Conservation (phyloP, 225 moss, liverwort and hornwort genomes). For the Bryum argenteum region DNA sequence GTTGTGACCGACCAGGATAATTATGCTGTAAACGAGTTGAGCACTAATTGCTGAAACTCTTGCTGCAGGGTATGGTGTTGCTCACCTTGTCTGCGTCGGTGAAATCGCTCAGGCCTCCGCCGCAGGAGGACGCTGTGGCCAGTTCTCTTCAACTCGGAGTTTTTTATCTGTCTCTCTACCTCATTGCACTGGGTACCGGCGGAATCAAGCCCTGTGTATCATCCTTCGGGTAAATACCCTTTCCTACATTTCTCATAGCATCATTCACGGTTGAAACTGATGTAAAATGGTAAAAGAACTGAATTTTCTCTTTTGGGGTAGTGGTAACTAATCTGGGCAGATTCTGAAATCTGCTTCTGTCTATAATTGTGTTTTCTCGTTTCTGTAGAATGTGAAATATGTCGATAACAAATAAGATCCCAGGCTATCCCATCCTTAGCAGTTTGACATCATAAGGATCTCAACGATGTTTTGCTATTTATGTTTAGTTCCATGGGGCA, state of each 20-base stretch:
- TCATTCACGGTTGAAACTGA: not conserved
- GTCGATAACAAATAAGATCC: too few species aligned
- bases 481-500: too few species aligned
- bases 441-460: too few species aligned
- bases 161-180: conserved; percentile 77
- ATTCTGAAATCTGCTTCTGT: too few species aligned
- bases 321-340: too few species aligned
- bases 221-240: conserved; percentile 64
- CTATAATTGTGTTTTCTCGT: too few species aligned
- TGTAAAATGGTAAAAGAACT: not conserved
- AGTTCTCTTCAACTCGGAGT: conserved; percentile 54
- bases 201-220: conserved; percentile 98
- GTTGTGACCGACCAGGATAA: too few species aligned
- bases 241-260: not conserved
- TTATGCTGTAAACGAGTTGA: too few species aligned
- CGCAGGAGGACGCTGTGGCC: conserved; percentile 16
- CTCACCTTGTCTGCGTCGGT: conserved; percentile 77
- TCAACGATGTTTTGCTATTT: too few species aligned
- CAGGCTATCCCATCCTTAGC: too few species aligned
- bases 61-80: conserved; percentile 78
- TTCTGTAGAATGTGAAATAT: too few species aligned
- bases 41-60: not conserved
- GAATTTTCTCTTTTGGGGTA: too few species aligned
- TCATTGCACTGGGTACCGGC: conserved; percentile 88
- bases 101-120: conserved; percentile 55